Base-by-base conservation (phyloP, 352 stramenopile genomes). In the Albugo candida region DNA sequence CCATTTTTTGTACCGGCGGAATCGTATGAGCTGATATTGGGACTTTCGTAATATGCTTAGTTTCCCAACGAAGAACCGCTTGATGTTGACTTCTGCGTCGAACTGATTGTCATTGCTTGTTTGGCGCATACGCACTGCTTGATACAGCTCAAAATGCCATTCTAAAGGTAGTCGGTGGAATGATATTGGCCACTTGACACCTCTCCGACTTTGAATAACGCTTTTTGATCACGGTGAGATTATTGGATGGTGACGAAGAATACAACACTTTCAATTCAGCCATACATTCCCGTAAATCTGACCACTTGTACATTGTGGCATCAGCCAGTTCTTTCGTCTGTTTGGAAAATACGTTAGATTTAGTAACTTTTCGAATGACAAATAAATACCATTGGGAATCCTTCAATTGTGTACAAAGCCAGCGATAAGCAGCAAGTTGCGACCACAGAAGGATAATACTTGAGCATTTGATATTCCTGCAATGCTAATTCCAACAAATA, bases 391-490 rank as follows among this genome's bases (percentile, higher is more conserved):
- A 91, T 87, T 11, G 77, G 67, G 24, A 82, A 85, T 24, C 77
- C 75, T 19, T 87, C 72, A 20, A 87, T 61, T 1, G 71, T 85
- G 58, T 73, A 87, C 74, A 92, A 81, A 20, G 76, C 73, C 69
- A 92, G 79, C 24, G 74, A 89, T 1, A 93, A 49, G 24, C 72
- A 87, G 60, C 77, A 88, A 17, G 76, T 66, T 2, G 76, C 81
- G 2, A 92, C 79, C n/a, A 85, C 63, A 11, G 81, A 93, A 12
- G 81, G 81, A 41, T 85, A 51, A 43, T 82, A 84, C 47, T 81
- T 78, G 45, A 91, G 54, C 54, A 93, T 92, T 52, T 85, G 69
- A 47, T 91, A 86, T 54, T 93, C 80, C 56, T 93, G 80, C 6
- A 94, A 60, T 20, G 78, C 78, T 42, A 93, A 56, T 45, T 94